Conservation (phyloP, 345 rosid genomes). For the Mercurialis annua region DNA sequence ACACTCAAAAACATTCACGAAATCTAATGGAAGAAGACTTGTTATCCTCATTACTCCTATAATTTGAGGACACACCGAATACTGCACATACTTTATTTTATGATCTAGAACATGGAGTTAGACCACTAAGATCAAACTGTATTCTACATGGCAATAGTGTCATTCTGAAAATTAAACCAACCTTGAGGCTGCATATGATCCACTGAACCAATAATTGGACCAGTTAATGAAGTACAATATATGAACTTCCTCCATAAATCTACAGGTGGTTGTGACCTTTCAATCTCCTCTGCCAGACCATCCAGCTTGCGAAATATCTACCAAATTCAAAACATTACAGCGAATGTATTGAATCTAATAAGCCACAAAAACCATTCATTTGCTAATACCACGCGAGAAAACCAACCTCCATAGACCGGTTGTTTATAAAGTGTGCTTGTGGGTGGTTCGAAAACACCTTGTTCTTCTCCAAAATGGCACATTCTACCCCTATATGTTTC, state of each 20-base stretch:
- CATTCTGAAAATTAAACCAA: conserved; percentile 20
- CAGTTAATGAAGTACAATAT: conserved; percentile 84
- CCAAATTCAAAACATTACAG: conserved; percentile 5
- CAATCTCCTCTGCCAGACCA: conserved; percentile 85
- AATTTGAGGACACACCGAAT: not conserved
- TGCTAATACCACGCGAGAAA: not conserved
- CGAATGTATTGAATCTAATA: conserved; percentile 6
- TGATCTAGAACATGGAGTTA: not conserved
- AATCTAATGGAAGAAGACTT: not conserved
- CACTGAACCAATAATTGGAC: conserved; percentile 79
- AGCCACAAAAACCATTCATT: not conserved
- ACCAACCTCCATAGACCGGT: conserved; percentile 90
- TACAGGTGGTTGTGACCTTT: conserved; percentile 77
- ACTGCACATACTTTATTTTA: not conserved
- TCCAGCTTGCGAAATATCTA: conserved; percentile 77
- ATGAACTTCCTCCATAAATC: conserved; percentile 90
- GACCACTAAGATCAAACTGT: conserved; percentile 2
- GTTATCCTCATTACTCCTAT: conserved; percentile 8
- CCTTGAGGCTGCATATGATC: conserved; percentile 99
- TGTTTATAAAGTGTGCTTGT: conserved; percentile 96
- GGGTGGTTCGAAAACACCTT: conserved; percentile 69
- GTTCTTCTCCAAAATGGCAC: conserved; percentile 75
- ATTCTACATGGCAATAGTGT: not conserved
- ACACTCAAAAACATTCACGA: not conserved
- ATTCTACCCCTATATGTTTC: conserved; percentile 55